Conservation (phyloP, 2,329 filamentous ascomycete species). For the Fusarium pseudograminearum region DNA sequence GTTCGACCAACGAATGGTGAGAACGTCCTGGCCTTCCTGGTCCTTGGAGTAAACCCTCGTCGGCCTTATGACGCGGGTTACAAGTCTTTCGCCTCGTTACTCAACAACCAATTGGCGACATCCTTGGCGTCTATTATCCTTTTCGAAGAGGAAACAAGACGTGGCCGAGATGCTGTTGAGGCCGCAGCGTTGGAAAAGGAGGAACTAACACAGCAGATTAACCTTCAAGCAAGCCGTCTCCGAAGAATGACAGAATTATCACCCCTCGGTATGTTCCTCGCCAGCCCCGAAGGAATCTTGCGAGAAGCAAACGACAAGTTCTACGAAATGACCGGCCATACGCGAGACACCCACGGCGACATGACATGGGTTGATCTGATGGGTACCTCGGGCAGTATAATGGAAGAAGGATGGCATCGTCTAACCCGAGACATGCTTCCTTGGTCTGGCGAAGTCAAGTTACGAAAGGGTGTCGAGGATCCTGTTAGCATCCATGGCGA, state of each 20-base stretch:
- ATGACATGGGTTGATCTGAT: constrained; percentile 59
- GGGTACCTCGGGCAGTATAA: constrained; percentile 49
- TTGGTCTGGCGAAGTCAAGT: constrained; percentile 57
- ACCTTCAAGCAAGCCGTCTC: constrained; percentile 53
- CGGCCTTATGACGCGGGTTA: constrained; percentile 78
- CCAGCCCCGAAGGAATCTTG: constrained; percentile 56
- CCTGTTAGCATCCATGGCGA: constrained; percentile 46
- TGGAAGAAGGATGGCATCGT: constrained; percentile 55
- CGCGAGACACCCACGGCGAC: constrained; percentile 52
- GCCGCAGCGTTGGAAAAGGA: constrained; percentile 52
- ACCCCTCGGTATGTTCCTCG: constrained; percentile 55
- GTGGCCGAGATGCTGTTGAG: constrained; percentile 55
- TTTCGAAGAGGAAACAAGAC: constrained; percentile 72
- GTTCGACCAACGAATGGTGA: constrained; percentile 74
- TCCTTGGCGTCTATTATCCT: constrained; percentile 73
- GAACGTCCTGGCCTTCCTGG: constrained; percentile 71
- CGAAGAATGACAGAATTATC: constrained; percentile 55
- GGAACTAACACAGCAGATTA: constrained; percentile 51
- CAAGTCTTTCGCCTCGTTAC: constrained; percentile 64
- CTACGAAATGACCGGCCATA: constrained; percentile 61
- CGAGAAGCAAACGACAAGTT: constrained; percentile 60
- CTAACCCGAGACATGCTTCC: constrained; percentile 52
- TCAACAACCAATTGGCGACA: constrained; percentile 65
- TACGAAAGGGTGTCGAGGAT: constrained; percentile 49
- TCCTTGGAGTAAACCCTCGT: constrained; percentile 75